Percentiles rank a stretch among this genome's conserved stretches.
Evolutionary conservation across 805 yeast genomes (phyloP).

Genomic region (Saccharomyces mikatae): DNA sequence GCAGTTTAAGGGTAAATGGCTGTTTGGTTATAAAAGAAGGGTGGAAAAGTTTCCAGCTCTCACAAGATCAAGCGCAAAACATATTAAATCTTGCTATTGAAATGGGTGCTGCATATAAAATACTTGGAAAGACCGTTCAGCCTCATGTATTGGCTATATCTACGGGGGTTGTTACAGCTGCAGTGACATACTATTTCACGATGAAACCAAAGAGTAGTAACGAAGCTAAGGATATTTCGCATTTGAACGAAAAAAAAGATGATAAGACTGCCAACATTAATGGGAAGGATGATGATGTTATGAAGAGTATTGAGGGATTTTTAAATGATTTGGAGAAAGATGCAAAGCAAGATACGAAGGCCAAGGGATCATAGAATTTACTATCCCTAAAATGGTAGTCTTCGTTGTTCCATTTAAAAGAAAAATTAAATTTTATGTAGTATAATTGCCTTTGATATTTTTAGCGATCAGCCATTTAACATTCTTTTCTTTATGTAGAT

Average conservation of each 20-base stretch:
- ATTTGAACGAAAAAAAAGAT: background rate
- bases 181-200: slow-evolving; percentile 12
- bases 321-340: slow-evolving; percentile 21
- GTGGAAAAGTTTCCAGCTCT: background rate
- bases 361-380: background rate
- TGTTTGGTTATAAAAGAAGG: background rate
- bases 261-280: background rate
- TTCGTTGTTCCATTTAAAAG: too few relatives aligned
- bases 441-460: too few relatives aligned
- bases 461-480: background rate
- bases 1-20: background rate
- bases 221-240: background rate
- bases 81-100: background rate
- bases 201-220: background rate
- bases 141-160: slow-evolving; percentile 81
- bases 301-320: slow-evolving; percentile 16
- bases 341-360: background rate
- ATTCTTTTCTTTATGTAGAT: background rate
- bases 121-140: slow-evolving; percentile 76
- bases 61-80: background rate
- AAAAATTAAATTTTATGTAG: too few relatives aligned
- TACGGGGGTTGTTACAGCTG: slow-evolving; percentile 35
- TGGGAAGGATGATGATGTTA: slow-evolving; percentile 1
- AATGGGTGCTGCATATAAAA: slow-evolving; percentile 50
- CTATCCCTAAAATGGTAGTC: background rate